Percentiles rank a stretch among this genome's conserved stretches.
phyloP scores from a whole-genome alignment of 345 rosid genomes.

The Citrus australasica region DNA sequence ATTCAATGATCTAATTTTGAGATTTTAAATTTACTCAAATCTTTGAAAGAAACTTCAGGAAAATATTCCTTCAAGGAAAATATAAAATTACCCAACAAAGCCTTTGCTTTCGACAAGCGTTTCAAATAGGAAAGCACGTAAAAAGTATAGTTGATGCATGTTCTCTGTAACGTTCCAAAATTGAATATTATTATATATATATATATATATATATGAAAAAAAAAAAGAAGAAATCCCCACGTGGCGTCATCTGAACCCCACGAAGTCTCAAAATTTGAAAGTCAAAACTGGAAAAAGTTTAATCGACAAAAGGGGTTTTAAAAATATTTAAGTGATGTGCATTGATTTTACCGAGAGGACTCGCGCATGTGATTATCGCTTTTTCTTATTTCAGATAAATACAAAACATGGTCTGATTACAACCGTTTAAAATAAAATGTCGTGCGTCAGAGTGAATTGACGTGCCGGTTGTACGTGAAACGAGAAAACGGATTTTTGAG shows the following conservation, averaged over 20 bases:
- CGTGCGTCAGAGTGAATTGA: constrained; percentile 43
- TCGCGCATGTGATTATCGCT: constrained; percentile 7
- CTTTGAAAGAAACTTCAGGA: too few relatives aligned
- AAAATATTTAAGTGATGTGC: not conserved
- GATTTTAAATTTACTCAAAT: too few relatives aligned
- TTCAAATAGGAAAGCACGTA: too few relatives aligned
- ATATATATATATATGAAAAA: too few relatives aligned
- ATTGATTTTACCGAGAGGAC: not conserved
- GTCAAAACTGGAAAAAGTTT: not conserved
- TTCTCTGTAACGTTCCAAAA: too few relatives aligned
- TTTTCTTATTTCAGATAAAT: not conserved
- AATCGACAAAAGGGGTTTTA: too few relatives aligned
- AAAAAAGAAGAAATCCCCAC: not conserved
- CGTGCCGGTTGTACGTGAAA: constrained; percentile 15
- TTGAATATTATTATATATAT: too few relatives aligned
- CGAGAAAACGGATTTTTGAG: not conserved
- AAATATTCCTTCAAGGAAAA: too few relatives aligned
- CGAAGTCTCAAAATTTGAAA: not conserved
- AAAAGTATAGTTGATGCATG: too few relatives aligned
- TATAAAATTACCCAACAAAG: too few relatives aligned
- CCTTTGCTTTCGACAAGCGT: too few relatives aligned
- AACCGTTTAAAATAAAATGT: constrained; percentile 34
- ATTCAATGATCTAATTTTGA: too few relatives aligned
- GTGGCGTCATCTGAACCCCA: not conserved
- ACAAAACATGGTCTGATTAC: constrained; percentile 27